phyloP scores from a whole-genome alignment of 208 protist genomes.

The Acanthamoeba triangularis region DNA sequence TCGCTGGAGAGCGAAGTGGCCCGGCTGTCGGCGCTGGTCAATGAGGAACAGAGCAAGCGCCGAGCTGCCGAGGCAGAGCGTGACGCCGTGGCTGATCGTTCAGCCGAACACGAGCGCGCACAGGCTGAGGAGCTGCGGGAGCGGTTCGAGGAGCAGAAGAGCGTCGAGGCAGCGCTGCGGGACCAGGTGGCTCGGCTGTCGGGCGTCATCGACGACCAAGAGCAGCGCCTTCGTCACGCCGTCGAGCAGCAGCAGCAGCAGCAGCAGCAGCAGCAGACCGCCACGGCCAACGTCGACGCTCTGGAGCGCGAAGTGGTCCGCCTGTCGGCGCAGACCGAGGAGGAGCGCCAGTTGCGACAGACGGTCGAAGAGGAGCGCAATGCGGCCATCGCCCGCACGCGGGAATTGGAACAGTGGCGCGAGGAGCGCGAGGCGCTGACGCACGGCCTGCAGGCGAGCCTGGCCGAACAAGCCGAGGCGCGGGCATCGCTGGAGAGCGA shows the following conservation, averaged over 20 bases:
- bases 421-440: not conserved
- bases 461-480: not conserved
- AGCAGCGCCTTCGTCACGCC: not conserved
- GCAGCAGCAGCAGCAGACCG: too few species aligned
- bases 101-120: too few species aligned
- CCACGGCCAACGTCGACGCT: too few species aligned
- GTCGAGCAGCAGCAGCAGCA: too few species aligned
- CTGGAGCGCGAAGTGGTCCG: not conserved
- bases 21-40: too few species aligned
- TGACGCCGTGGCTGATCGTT: too few species aligned
- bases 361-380: not conserved
- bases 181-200: not conserved
- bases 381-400: not conserved
- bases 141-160: not conserved
- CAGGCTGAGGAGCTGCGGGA: not conserved
- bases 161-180: not conserved
- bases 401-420: not conserved
- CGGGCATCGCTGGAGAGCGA: too few species aligned
- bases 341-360: not conserved
- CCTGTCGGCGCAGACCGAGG: not conserved
- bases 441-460: not conserved
- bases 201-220: not conserved
- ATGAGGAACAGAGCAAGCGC: too few species aligned
- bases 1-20: too few species aligned
- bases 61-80: too few species aligned